phyloP scores from a whole-genome alignment of 768 basidiomycete genomes.

The Tylopilus vinaceipallidus region DNA sequence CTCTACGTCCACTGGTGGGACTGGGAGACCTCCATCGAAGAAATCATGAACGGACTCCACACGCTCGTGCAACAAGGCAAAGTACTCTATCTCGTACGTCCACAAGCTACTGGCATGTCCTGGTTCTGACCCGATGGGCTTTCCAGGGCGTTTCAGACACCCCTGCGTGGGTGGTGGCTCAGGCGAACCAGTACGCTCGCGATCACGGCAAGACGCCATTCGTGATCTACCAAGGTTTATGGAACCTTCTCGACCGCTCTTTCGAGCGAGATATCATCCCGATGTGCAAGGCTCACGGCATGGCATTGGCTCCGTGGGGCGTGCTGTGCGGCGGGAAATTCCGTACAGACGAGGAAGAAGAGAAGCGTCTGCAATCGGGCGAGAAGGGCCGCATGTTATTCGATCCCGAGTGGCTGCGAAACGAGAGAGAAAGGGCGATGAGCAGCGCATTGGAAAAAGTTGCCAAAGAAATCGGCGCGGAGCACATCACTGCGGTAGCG shows the following conservation, averaged over 20 bases:
- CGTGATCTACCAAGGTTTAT: conserved; percentile 50
- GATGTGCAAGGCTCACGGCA: conserved; percentile 28
- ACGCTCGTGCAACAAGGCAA: conserved; percentile 42
- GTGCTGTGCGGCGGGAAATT: conserved; percentile 32
- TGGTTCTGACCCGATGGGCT: too few species aligned
- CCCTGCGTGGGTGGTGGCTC: conserved; percentile 49
- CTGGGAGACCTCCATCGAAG: conserved; percentile 42
- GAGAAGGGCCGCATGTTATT: conserved; percentile 38
- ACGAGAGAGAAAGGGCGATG: conserved; percentile 33
- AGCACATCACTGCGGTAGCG: conserved; percentile 37
- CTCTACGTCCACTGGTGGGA: conserved; percentile 58
- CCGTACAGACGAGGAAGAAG: conserved; percentile 32
- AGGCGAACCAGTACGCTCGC: conserved; percentile 50
- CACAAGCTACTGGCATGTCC: too few species aligned
- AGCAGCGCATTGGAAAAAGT: conserved; percentile 38
- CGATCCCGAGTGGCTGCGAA: conserved; percentile 34
- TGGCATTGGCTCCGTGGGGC: conserved; percentile 38
- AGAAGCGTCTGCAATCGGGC: conserved; percentile 21
- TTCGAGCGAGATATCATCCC: conserved; percentile 56
- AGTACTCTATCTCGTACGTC: conserved; percentile 41
- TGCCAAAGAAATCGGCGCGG: conserved; percentile 37
- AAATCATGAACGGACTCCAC: conserved; percentile 47
- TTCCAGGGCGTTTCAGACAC: conserved; percentile 42
- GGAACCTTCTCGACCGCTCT: conserved; percentile 44
- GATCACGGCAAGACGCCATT: conserved; percentile 50